Conservation (phyloP, 225 moss, liverwort and hornwort genomes). For the Bryum argenteum region DNA sequence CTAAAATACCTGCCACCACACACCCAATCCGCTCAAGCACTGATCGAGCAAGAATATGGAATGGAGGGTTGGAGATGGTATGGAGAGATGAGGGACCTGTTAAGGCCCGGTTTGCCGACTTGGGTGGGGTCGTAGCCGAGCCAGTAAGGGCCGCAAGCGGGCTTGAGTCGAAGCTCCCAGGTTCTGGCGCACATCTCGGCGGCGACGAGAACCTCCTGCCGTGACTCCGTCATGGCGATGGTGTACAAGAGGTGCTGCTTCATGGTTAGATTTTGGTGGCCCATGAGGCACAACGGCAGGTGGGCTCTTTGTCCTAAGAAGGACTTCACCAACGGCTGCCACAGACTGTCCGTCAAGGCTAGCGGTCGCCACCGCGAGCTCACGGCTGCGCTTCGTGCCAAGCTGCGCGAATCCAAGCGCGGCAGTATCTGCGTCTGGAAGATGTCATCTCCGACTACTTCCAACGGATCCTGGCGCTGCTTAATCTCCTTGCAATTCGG, state of each 20-base stretch:
- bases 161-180: conserved; percentile 50
- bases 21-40: background rate
- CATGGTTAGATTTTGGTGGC: background rate
- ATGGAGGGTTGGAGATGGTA: background rate
- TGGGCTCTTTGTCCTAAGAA: conserved; percentile 34
- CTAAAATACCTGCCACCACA: conserved; percentile 32
- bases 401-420: conserved; percentile 42
- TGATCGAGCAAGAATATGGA: background rate
- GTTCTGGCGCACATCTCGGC: conserved; percentile 45
- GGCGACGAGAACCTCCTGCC: conserved; percentile 30
- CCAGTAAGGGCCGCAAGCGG: conserved; percentile 44
- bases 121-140: conserved; percentile 43
- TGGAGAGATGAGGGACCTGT: background rate
- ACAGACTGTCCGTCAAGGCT: conserved; percentile 33
- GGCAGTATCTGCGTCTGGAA: conserved; percentile 31
- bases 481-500: background rate
- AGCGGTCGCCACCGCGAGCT: conserved; percentile 34
- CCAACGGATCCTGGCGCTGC: conserved; percentile 7
- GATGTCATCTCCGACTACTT: conserved; percentile 26
- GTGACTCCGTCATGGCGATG: conserved; percentile 31
- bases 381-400: conserved; percentile 47
- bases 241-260: conserved; percentile 28
- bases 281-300: conserved; percentile 43
- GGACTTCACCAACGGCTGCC: conserved; percentile 37
- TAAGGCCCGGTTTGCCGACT: conserved; percentile 33